Base-by-base conservation (phyloP, 441 rosid species). In the Croton laevigatus region DNA sequence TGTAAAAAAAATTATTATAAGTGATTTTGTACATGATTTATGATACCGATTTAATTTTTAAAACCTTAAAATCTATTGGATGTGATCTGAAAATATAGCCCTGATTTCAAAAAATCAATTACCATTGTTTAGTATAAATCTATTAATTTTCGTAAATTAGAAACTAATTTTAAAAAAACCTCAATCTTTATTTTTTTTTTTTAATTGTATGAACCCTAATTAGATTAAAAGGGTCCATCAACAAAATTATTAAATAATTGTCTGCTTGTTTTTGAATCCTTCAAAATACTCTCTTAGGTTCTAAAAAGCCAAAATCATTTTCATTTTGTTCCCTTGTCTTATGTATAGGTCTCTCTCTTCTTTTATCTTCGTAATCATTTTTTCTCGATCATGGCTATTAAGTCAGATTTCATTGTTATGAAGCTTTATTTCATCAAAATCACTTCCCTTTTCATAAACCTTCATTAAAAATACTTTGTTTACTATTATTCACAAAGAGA, bases 401-500 rank as follows among this genome's bases (percentile, higher is more conserved):
- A 64, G 63, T 32, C 16, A 64, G 42, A 65, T 45, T 37, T 51
- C 46, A 14, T 73, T 48, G 71, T 40, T 48, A 19, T 32, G 49
- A 52, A 61, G 11, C 46, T 63, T 34, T 23, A 42, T 49, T 38
- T 70, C 51, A n/a, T 73, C 8, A 51, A 32, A 45, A 49, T 64
- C 52, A 27, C 73, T 57, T 65, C 38, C 20, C n/a, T 10, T 23
- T 17, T 75, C 59, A 54, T 75, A 44, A 74, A 8, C 36, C 58
- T 57, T 19, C 11, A 32, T 1, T 40, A 27, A 27, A 40, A 40
- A 40, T 40, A 6, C 44, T 40, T 40, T 40, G 9, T 9, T 40
- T 40, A 6, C 73, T 60, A 80, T 81, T 78, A 71, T 55, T 57
- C 44, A 60, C 73, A 52, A 80, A 84, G 87, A 59, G 77, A 83